Evolutionary conservation across 768 basidiomycete genomes (phyloP).

Genomic region (Pisolithus albus): DNA sequence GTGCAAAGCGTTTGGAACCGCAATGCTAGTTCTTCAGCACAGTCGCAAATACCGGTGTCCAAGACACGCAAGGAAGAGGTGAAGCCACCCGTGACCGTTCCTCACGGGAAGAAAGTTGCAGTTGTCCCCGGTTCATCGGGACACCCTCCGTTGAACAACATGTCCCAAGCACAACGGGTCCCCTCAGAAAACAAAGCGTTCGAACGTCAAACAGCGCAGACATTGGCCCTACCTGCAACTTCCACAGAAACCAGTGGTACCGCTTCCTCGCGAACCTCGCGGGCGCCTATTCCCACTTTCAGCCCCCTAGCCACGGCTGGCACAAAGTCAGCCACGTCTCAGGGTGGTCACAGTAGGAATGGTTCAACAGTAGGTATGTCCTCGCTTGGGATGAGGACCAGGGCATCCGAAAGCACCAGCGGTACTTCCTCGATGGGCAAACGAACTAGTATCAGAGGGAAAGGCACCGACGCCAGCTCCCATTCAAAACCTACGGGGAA

Average conservation of each 20-base stretch:
- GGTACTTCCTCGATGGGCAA: constrained; percentile 24
- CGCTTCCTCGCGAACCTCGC: constrained; percentile 13
- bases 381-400: constrained; percentile 34
- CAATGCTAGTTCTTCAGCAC: constrained; percentile 28
- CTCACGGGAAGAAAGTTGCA: constrained; percentile 16
- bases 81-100: constrained; percentile 5
- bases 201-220: neutral
- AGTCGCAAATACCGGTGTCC: constrained; percentile 21
- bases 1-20: constrained; percentile 72
- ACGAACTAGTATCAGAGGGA: constrained; percentile 12
- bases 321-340: constrained; percentile 11
- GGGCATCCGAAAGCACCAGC: constrained; percentile 16
- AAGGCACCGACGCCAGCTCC: constrained; percentile 2
- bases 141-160: constrained; percentile 8
- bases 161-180: constrained; percentile 11
- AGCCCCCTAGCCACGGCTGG: constrained; percentile 9
- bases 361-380: constrained; percentile 24
- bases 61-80: constrained; percentile 17
- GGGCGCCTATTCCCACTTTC: constrained; percentile 17
- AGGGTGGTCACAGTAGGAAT: constrained; percentile 9
- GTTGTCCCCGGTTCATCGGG: constrained; percentile 17
- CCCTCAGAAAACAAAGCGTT: constrained; percentile 14
- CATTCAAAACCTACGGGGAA: constrained; percentile 3
- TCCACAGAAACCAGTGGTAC: constrained; percentile 5
- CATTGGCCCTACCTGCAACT: constrained; percentile 8